Conservation (phyloP, 2,329 filamentous ascomycete genomes). For the Fonsecaea pugnacius region DNA sequence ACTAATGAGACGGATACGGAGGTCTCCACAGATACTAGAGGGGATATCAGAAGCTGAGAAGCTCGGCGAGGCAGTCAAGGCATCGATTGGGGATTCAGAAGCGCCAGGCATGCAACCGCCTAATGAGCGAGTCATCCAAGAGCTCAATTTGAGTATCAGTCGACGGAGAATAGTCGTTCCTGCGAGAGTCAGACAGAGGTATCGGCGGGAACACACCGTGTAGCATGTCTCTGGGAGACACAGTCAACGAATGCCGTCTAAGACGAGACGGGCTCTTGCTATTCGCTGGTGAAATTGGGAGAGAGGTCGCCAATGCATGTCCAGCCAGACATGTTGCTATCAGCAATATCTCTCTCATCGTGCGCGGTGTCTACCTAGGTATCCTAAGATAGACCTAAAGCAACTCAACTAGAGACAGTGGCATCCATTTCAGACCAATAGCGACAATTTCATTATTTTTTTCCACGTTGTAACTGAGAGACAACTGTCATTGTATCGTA, state of each 20-base stretch:
- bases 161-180: conserved; percentile 14
- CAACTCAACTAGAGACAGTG: neutral
- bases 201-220: conserved; percentile 27
- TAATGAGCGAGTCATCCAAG: conserved; percentile 16
- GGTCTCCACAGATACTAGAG: conserved; percentile 20
- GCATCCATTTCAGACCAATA: too few relatives aligned
- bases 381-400: neutral
- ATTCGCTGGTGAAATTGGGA: neutral
- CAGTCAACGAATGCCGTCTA: neutral
- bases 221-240: neutral
- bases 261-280: neutral
- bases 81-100: conserved; percentile 9
- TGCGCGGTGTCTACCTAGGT: neutral
- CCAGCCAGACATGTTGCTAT: neutral
- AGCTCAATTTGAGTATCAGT: conserved; percentile 18
- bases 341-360: neutral
- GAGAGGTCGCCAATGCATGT: neutral
- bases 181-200: conserved; percentile 20
- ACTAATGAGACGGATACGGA: conserved; percentile 24
- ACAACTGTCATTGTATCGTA: too few relatives aligned
- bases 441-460: too few relatives aligned
- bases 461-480: too few relatives aligned
- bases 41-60: conserved; percentile 27
- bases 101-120: conserved; percentile 23
- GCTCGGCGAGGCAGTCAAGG: conserved; percentile 18